A percentile compares a stretch with the other conserved stretches of the same genome.
Conservation (phyloP, 306 rosid genomes). For the Pyrus pyrifolia region DNA sequence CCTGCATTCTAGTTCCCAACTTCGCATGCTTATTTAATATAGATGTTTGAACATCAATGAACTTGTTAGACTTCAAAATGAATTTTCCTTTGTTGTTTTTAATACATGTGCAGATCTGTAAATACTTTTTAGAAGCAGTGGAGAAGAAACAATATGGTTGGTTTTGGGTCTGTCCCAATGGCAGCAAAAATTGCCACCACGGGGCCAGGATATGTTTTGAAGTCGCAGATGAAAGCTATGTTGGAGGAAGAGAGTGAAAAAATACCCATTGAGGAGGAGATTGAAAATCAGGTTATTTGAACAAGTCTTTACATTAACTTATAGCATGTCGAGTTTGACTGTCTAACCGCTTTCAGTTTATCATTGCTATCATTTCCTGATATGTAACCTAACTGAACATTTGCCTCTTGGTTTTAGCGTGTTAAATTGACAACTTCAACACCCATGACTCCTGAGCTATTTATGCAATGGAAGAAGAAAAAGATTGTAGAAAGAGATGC, state of each 20-base stretch:
- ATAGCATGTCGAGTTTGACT: neutral
- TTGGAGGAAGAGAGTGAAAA: conserved; percentile 71
- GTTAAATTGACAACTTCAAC: conserved; percentile 59
- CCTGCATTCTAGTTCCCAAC: neutral
- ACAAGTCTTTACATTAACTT: neutral
- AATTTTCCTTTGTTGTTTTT: neutral
- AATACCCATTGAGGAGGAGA: conserved; percentile 76
- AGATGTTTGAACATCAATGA: neutral
- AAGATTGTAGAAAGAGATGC: conserved; percentile 87
- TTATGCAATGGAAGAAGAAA: conserved; percentile 80
- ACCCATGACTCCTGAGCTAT: conserved; percentile 76
- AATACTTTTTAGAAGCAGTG: conserved; percentile 61
- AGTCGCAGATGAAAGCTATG: conserved; percentile 95
- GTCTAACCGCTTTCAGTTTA: neutral
- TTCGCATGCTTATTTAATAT: neutral
- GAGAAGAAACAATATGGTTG: conserved; percentile 96
- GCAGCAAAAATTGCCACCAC: conserved; percentile 82
- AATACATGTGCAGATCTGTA: conserved; percentile 28
- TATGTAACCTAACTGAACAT: neutral
- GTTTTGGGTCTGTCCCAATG: conserved; percentile 92
- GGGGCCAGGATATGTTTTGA: conserved; percentile 89
- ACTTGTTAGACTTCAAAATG: neutral
- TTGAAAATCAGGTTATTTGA: conserved; percentile 68
- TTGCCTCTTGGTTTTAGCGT: conserved; percentile 38
- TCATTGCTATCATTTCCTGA: neutral